Evolutionary conservation across 257 asterid genomes (phyloP).

Genomic region (Nicotiana knightiana): DNA sequence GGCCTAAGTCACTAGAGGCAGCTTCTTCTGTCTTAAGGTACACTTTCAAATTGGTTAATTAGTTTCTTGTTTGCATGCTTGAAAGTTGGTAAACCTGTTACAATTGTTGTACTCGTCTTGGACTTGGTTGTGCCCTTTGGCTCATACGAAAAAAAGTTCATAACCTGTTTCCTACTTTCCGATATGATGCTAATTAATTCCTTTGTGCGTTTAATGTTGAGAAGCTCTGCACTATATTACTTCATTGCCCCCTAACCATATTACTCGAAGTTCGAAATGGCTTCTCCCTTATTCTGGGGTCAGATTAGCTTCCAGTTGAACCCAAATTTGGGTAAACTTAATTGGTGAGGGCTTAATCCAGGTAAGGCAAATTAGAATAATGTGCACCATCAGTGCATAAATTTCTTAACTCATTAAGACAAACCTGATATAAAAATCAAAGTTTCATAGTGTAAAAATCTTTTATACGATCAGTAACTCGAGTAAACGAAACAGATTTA

Average conservation of each 20-base stretch:
- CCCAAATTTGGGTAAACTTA: background rate
- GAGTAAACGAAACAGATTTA: too few species aligned
- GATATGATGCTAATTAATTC: background rate
- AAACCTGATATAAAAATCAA: too few species aligned
- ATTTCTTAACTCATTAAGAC: too few species aligned
- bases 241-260: background rate
- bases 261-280: background rate
- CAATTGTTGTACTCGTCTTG: too few species aligned
- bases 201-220: background rate
- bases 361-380: background rate
- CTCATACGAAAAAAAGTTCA: too few species aligned
- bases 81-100: background rate
- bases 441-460: too few species aligned
- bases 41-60: background rate
- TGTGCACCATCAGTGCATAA: too few species aligned
- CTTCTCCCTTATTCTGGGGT: slow-evolving; percentile 5
- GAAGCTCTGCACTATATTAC: too few species aligned
- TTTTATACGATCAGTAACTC: too few species aligned
- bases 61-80: background rate
- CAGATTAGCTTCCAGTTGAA: background rate
- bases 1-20: too few species aligned
- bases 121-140: too few species aligned
- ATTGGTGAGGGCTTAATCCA: background rate
- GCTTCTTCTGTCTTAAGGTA: background rate
- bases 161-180: background rate